Conservation (phyloP, 345 rosid species). For the Sapria himalayana region DNA sequence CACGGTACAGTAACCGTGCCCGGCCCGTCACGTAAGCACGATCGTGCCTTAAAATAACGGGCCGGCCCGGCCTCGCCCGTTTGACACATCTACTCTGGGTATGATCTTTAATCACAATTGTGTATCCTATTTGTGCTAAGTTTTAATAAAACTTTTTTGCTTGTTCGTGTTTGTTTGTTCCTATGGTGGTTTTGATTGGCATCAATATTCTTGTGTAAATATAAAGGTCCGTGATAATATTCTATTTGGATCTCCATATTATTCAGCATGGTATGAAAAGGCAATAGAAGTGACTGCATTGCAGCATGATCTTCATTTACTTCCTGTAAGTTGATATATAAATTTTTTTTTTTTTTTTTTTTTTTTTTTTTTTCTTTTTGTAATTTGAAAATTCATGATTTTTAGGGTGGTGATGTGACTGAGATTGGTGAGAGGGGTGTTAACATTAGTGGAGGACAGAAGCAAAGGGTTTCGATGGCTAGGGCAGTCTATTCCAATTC, state of each 20-base stretch:
- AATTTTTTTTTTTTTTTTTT: slow-evolving; percentile 4
- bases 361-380: neutral
- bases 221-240: slow-evolving; percentile 77
- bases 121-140: neutral
- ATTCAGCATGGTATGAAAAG: slow-evolving; percentile 50
- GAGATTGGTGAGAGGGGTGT: slow-evolving; percentile 99
- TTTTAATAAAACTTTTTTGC: slow-evolving; percentile 1
- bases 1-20: no score
- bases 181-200: neutral
- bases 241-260: slow-evolving; percentile 76
- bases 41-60: no score
- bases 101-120: slow-evolving; percentile 2
- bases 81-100: no score
- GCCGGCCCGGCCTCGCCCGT: no score
- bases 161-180: slow-evolving; percentile 3
- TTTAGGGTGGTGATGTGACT: slow-evolving; percentile 93
- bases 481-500: slow-evolving; percentile 87
- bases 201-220: neutral
- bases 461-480: slow-evolving; percentile 99
- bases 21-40: no score
- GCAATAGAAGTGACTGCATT: slow-evolving; percentile 79
- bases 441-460: slow-evolving; percentile 98
- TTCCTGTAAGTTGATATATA: slow-evolving; percentile 46
- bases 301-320: slow-evolving; percentile 78
- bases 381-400: slow-evolving; percentile 13